Conservation (phyloP, 768 basidiomycete genomes). For the Auricularia cornea region DNA sequence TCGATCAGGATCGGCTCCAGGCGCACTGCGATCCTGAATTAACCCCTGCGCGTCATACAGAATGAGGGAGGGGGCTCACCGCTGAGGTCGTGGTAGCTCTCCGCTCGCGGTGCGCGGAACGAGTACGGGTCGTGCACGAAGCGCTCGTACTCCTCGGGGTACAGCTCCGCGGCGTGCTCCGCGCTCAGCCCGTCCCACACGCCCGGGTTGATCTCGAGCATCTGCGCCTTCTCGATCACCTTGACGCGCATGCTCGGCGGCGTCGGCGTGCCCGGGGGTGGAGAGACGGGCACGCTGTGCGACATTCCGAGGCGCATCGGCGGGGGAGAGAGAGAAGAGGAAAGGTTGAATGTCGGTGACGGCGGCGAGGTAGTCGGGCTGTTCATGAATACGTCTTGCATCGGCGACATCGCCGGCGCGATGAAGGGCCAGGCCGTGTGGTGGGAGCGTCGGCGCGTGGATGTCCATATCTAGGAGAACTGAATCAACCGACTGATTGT, state of each 20-base stretch:
- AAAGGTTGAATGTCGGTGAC: constrained; percentile 8
- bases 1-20: constrained; percentile 91
- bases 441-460: constrained; percentile 83
- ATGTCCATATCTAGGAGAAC: constrained; percentile 99
- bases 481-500: too few relatives aligned
- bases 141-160: constrained; percentile 90
- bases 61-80: constrained; percentile 34
- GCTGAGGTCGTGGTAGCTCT: constrained; percentile 94
- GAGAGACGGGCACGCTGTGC: neutral
- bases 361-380: neutral
- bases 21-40: constrained; percentile 49
- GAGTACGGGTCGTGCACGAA: constrained; percentile 90
- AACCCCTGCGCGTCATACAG: neutral
- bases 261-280: constrained; percentile 6
- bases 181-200: constrained; percentile 95
- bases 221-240: constrained; percentile 91
- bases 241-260: constrained; percentile 41
- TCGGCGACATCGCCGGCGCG: constrained; percentile 1
- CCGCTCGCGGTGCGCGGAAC: constrained; percentile 85
- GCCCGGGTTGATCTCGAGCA: constrained; percentile 97
- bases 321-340: neutral
- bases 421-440: constrained; percentile 97
- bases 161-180: constrained; percentile 80
- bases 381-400: neutral
- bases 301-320: neutral